Evolutionary conservation across 2,329 filamentous ascomycete species (phyloP).

Genomic region (Penicillium crustosum): DNA sequence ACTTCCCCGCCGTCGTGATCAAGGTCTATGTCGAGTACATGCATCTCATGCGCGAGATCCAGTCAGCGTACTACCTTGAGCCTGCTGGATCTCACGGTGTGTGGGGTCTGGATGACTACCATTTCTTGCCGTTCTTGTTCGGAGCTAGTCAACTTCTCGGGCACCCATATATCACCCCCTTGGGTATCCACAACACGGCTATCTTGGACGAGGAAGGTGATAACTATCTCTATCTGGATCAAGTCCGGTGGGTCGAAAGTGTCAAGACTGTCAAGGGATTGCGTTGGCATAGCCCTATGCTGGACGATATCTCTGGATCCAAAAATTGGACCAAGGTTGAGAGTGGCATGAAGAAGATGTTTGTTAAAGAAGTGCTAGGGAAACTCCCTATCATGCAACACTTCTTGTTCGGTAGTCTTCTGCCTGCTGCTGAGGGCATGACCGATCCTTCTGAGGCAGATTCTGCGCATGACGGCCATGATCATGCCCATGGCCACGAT

Average conservation of each 20-base stretch:
- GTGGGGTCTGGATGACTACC: conserved; percentile 97
- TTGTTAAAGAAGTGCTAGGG: conserved; percentile 83
- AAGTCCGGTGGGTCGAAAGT: conserved; percentile 90
- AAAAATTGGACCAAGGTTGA: conserved; percentile 92
- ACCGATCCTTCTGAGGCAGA: conserved; percentile 46
- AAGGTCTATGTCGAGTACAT: conserved; percentile 81
- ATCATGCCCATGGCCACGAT: conserved; percentile 63
- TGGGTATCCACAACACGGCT: conserved; percentile 82
- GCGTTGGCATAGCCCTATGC: conserved; percentile 96
- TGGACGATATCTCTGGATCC: conserved; percentile 91
- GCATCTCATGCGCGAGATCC: conserved; percentile 78
- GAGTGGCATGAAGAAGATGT: conserved; percentile 95
- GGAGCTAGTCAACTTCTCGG: conserved; percentile 85
- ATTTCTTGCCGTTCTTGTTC: conserved; percentile 93
- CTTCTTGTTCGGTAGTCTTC: conserved; percentile 85
- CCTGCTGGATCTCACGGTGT: conserved; percentile 96
- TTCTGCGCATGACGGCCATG: conserved; percentile 55
- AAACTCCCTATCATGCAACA: conserved; percentile 99
- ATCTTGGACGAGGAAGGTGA: conserved; percentile 80
- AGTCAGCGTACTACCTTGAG: conserved; percentile 93
- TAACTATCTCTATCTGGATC: conserved; percentile 87
- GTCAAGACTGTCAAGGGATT: conserved; percentile 95
- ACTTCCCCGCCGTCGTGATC: conserved; percentile 74
- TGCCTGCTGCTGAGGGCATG: conserved; percentile 82
- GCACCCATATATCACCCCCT: conserved; percentile 76